Conservation (phyloP, 2,329 filamentous ascomycete genomes). For the Aureobasidium leucospermi region DNA sequence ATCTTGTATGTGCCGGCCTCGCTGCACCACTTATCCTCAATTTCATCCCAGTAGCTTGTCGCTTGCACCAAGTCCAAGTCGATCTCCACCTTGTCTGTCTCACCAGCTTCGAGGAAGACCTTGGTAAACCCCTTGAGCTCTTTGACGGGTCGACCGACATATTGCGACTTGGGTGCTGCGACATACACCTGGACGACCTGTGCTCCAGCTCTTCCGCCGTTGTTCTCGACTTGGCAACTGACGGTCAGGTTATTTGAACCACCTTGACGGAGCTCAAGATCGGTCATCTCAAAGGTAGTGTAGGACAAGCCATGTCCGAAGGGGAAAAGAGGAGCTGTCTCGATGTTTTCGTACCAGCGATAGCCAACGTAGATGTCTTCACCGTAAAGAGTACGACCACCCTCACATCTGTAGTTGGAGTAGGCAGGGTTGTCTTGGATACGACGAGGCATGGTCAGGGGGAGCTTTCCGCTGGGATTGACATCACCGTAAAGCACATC, state of each 20-base stretch:
- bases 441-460: conserved; percentile 70
- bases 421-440: conserved; percentile 54
- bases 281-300: conserved; percentile 49
- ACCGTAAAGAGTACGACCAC: conserved; percentile 58
- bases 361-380: conserved; percentile 83
- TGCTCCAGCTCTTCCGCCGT: conserved; percentile 48
- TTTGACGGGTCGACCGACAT: conserved; percentile 58
- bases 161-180: conserved; percentile 50
- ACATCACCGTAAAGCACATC: conserved; percentile 69
- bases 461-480: conserved; percentile 69
- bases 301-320: conserved; percentile 81
- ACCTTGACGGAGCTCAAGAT: neutral
- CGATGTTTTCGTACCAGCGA: conserved; percentile 68
- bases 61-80: conserved; percentile 53
- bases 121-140: conserved; percentile 65
- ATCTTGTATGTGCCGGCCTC: neutral
- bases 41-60: conserved; percentile 64
- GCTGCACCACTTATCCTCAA: conserved; percentile 50
- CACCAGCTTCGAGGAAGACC: conserved; percentile 50
- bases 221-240: conserved; percentile 44
- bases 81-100: conserved; percentile 50
- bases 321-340: conserved; percentile 65
- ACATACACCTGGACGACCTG: conserved; percentile 65
- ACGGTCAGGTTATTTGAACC: neutral
- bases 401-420: conserved; percentile 43